Conservation (phyloP, 345 rosid species). For the Pistacia atlantica region DNA sequence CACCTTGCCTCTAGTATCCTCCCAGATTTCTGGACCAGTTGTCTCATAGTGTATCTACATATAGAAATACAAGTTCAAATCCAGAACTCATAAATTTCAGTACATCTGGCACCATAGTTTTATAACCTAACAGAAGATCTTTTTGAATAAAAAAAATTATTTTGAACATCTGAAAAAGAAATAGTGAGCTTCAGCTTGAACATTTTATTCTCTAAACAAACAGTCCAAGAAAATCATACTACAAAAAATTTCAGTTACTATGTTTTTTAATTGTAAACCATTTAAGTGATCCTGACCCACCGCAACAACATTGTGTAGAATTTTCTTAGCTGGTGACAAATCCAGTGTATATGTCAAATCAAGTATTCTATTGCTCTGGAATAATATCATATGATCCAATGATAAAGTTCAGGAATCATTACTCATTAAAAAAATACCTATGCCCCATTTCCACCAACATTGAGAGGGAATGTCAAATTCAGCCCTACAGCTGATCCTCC, state of each 20-base stretch:
- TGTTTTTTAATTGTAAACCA: background rate
- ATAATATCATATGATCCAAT: background rate
- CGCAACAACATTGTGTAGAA: background rate
- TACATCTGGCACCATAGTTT: background rate
- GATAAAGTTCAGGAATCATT: background rate
- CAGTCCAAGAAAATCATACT: background rate
- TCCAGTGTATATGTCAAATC: background rate
- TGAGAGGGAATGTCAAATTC: background rate
- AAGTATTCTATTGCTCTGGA: background rate
- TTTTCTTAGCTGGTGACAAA: background rate
- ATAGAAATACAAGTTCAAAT: constrained; percentile 15
- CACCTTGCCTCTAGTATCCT: constrained; percentile 78
- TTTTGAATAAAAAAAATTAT: background rate
- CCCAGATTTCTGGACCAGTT: constrained; percentile 92
- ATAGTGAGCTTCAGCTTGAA: background rate
- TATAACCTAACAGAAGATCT: constrained; percentile 7
- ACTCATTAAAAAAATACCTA: background rate
- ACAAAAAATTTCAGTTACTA: background rate
- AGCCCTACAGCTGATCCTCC: background rate
- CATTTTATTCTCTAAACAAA: background rate
- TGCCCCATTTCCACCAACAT: background rate
- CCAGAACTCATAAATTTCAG: background rate
- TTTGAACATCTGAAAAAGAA: background rate
- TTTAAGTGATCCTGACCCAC: background rate
- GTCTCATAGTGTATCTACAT: constrained; percentile 83